A percentile compares a stretch with the other conserved stretches of the same genome.
Conservation (phyloP, 176 grass and related monocot species). For the Zea mays region Zm-B73-REFERENCE-NAM-5.0 NC_050102.1:174329501-174330000, state of each 20-base stretch:
- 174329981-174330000: not conserved
- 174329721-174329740: not conserved
- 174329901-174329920: conserved; percentile 56
- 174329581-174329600: too few relatives aligned
- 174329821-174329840: conserved; percentile 65
- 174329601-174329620: too few relatives aligned
- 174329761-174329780: conserved; percentile 17
- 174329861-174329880: conserved; percentile 81
- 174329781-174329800: conserved; percentile 68
- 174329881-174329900: conserved; percentile 68
- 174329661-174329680: too few relatives aligned
- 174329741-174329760: not conserved
- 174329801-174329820: conserved; percentile 62
- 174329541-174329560: too few relatives aligned
- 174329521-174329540: too few relatives aligned
- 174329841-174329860: conserved; percentile 60
- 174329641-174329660: too few relatives aligned
- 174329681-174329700: not conserved
- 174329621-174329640: too few relatives aligned
- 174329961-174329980: conserved; percentile 68
- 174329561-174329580: too few relatives aligned
- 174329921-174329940: conserved; percentile 75
- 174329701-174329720: not conserved
- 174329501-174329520: too few relatives aligned
- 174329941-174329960: conserved; percentile 77